phyloP scores from a whole-genome alignment of 768 basidiomycete genomes.

The Erythrobasidium yunnanense region DNA sequence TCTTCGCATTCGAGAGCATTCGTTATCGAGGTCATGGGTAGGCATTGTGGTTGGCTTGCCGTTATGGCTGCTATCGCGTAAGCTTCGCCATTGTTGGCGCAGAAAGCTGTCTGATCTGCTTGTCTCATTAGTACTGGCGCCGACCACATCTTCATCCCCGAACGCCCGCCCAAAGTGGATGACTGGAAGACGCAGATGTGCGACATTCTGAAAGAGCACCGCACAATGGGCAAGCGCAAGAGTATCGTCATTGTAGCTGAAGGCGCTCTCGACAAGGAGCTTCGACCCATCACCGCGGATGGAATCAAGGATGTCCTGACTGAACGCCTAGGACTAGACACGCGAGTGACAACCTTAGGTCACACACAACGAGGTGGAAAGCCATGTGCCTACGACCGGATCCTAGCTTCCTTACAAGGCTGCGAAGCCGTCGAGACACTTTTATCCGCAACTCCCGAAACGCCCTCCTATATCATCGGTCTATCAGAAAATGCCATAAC shows the following conservation, averaged over 20 bases:
- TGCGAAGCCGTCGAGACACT: slow-evolving; percentile 83
- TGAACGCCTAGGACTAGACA: slow-evolving; percentile 79
- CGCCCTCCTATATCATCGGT: slow-evolving; percentile 96
- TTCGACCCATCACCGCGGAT: slow-evolving; percentile 84
- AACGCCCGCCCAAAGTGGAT: slow-evolving; percentile 63
- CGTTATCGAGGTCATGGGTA: slow-evolving; percentile 98
- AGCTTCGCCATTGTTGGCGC: slow-evolving; percentile 34
- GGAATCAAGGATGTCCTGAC: slow-evolving; percentile 81
- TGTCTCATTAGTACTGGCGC: slow-evolving; percentile 55
- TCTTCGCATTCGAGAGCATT: slow-evolving; percentile 92
- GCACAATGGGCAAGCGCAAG: slow-evolving; percentile 83
- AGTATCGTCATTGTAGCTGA: slow-evolving; percentile 98
- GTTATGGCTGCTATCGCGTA: slow-evolving; percentile 82
- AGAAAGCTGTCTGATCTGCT: slow-evolving; percentile 41
- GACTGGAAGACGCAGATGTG: slow-evolving; percentile 93
- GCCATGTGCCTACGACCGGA: slow-evolving; percentile 85
- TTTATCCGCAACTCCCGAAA: slow-evolving; percentile 70
- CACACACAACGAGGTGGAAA: slow-evolving; percentile 92
- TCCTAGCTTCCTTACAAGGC: slow-evolving; percentile 90
- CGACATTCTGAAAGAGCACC: slow-evolving; percentile 73
- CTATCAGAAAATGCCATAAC: slow-evolving; percentile 90
- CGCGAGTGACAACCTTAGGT: slow-evolving; percentile 89
- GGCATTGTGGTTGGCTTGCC: slow-evolving; percentile 98
- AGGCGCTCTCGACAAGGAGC: slow-evolving; percentile 74
- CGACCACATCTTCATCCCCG: slow-evolving; percentile 96